Conservation (phyloP, 2,329 filamentous ascomycete species). For the Apiospora phragmitis region DNA sequence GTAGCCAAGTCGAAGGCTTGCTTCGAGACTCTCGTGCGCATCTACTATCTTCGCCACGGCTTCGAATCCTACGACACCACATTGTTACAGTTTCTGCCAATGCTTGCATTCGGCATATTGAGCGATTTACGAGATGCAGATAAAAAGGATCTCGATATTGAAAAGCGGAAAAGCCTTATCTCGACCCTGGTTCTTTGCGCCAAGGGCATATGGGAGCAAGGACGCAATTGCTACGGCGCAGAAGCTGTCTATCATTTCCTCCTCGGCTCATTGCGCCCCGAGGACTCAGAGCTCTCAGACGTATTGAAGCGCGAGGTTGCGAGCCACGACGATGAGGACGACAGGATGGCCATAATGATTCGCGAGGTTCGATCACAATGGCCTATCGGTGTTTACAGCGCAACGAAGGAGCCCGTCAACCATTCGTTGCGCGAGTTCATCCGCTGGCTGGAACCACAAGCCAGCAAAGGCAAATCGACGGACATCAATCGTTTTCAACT, state of each 20-base stretch:
- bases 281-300: constrained; percentile 17
- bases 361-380: constrained; percentile 24
- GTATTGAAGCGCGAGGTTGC: constrained; percentile 18
- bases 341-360: constrained; percentile 17
- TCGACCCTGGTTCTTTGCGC: constrained; percentile 27
- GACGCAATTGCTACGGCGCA: constrained; percentile 24
- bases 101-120: constrained; percentile 20
- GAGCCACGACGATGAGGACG: constrained; percentile 18
- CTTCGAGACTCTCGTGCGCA: constrained; percentile 29
- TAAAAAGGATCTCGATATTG: constrained; percentile 4
- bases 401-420: constrained; percentile 16
- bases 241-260: constrained; percentile 23
- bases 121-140: constrained; percentile 19
- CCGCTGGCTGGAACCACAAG: constrained; percentile 17
- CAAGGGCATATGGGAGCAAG: constrained; percentile 28
- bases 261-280: constrained; percentile 18
- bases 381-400: constrained; percentile 25
- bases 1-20: constrained; percentile 22
- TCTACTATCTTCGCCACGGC: constrained; percentile 33
- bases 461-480: constrained; percentile 6
- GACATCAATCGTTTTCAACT: neutral
- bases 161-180: constrained; percentile 18
- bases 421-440: constrained; percentile 22
- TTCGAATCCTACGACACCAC: constrained; percentile 25
- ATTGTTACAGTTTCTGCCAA: constrained; percentile 21